Evolutionary conservation across 2,329 filamentous ascomycete genomes (phyloP).

Genomic region (Alternaria brassicicola): DNA sequence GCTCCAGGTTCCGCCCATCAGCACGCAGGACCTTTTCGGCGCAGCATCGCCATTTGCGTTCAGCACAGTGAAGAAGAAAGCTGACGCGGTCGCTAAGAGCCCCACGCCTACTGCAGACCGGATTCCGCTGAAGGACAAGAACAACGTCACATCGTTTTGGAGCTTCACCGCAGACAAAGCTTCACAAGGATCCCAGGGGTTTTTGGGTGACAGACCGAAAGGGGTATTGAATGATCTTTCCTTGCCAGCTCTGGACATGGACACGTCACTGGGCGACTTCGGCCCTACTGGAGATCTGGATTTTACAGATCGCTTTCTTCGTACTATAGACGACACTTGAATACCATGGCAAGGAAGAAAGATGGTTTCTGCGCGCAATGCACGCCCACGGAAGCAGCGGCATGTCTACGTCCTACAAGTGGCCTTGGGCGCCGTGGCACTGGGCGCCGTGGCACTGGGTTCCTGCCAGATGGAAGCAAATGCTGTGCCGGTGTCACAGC

Average conservation of each 20-base stretch:
- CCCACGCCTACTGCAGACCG: conserved; percentile 29
- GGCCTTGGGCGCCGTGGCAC: conserved; percentile 5
- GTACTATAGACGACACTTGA: conserved; percentile 28
- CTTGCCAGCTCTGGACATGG: conserved; percentile 29
- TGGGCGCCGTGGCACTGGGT: conserved; percentile 5
- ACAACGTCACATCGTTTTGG: conserved; percentile 20
- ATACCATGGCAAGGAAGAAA: not conserved
- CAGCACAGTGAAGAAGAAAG: conserved; percentile 51
- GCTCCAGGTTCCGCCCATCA: conserved; percentile 32
- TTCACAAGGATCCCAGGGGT: conserved; percentile 25
- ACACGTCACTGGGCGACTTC: conserved; percentile 31
- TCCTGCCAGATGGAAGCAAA: conserved; percentile 6
- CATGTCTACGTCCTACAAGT: not conserved
- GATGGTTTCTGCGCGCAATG: not conserved
- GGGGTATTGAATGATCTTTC: conserved; percentile 18
- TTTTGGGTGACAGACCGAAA: conserved; percentile 11
- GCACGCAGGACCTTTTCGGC: conserved; percentile 54
- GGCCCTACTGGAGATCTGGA: conserved; percentile 28
- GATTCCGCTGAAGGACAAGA: conserved; percentile 38
- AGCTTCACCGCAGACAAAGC: conserved; percentile 30
- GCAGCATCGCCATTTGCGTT: conserved; percentile 50
- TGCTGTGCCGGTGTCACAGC: conserved; percentile 11
- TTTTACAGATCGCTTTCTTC: conserved; percentile 39
- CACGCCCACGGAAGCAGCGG: conserved; percentile 5
- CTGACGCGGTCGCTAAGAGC: conserved; percentile 23